Conservation (phyloP, 2,329 filamentous ascomycete species). For the Madurella fahalii region DNA sequence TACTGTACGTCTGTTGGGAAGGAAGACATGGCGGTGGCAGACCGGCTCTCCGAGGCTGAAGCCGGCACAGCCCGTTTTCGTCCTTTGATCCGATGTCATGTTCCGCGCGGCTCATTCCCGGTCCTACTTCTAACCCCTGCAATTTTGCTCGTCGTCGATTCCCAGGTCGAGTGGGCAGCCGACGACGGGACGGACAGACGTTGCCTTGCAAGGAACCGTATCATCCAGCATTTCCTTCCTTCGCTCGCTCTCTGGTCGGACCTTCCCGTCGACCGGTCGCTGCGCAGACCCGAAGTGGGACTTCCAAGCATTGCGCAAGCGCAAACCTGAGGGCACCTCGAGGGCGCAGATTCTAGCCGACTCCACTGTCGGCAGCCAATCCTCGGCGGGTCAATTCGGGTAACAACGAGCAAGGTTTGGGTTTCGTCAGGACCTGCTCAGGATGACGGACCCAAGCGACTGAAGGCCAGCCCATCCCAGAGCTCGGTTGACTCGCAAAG, state of each 20-base stretch:
- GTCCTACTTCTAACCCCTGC: no score
- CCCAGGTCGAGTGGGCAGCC: no score
- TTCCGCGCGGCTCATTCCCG: no score
- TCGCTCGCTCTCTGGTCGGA: conserved; percentile 15
- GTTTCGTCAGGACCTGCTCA: conserved; percentile 16
- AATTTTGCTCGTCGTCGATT: no score
- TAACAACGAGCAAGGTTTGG: conserved; percentile 16
- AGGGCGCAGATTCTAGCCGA: conserved; percentile 13
- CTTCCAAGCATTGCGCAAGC: not conserved
- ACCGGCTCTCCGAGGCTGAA: no score
- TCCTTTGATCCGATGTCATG: no score
- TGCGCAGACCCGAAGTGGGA: conserved; percentile 7
- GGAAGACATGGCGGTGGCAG: no score
- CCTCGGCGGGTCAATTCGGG: conserved; percentile 13
- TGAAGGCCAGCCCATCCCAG: conserved; percentile 15
- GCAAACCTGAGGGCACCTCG: conserved; percentile 1
- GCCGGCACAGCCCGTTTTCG: no score
- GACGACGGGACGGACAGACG: no score
- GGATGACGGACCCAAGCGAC: conserved; percentile 11
- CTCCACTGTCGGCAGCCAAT: conserved; percentile 20
- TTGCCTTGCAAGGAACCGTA: not conserved
- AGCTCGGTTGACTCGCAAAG: conserved; percentile 9
- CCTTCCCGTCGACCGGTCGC: conserved; percentile 20
- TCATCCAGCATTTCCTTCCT: not conserved
- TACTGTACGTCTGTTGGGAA: no score